Evolutionary conservation across 441 rosid species (phyloP).

Genomic region (Gossypium schwendimanii): DNA sequence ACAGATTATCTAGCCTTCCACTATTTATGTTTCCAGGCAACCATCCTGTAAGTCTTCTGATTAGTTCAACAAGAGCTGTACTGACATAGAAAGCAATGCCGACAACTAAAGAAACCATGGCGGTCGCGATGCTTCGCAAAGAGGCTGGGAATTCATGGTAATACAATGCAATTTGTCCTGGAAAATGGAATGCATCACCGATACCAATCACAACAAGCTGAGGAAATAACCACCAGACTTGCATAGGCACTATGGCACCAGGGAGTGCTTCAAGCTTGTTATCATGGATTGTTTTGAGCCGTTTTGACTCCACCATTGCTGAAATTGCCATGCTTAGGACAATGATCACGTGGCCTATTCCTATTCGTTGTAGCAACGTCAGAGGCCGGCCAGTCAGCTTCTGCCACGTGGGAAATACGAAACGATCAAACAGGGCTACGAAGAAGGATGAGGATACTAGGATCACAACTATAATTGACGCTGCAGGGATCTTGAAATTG

Average conservation of each 20-base stretch:
- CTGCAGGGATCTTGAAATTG: slow-evolving; percentile 38
- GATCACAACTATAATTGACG: slow-evolving; percentile 26
- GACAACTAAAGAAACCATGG: slow-evolving; percentile 26
- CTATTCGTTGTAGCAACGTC: slow-evolving; percentile 28
- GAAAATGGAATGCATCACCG: slow-evolving; percentile 33
- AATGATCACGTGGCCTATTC: slow-evolving; percentile 37
- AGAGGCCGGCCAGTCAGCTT: slow-evolving; percentile 17
- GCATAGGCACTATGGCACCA: slow-evolving; percentile 25
- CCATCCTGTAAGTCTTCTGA: slow-evolving; percentile 32
- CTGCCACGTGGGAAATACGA: slow-evolving; percentile 25
- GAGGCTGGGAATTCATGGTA: slow-evolving; percentile 38
- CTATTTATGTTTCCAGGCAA: slow-evolving; percentile 35
- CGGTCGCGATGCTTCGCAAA: slow-evolving; percentile 29
- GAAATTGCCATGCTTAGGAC: slow-evolving; percentile 30
- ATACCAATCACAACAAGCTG: slow-evolving; percentile 33
- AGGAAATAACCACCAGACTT: slow-evolving; percentile 31
- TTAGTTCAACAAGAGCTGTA: slow-evolving; percentile 26
- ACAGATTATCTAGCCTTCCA: slow-evolving; percentile 37
- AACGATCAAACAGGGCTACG: slow-evolving; percentile 25
- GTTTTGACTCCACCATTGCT: slow-evolving; percentile 34
- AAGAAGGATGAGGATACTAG: slow-evolving; percentile 18
- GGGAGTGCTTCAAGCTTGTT: slow-evolving; percentile 4
- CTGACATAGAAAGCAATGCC: slow-evolving; percentile 33
- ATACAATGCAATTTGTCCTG: slow-evolving; percentile 23
- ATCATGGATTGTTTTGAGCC: slow-evolving; percentile 24